Percentiles rank a stretch among this genome's conserved stretches.
These are phyloP conservation scores for Nigrograna mackinnonii DNA, from an alignment of 2,329 filamentous ascomycete species.

Conservation along the genomic window DNA sequence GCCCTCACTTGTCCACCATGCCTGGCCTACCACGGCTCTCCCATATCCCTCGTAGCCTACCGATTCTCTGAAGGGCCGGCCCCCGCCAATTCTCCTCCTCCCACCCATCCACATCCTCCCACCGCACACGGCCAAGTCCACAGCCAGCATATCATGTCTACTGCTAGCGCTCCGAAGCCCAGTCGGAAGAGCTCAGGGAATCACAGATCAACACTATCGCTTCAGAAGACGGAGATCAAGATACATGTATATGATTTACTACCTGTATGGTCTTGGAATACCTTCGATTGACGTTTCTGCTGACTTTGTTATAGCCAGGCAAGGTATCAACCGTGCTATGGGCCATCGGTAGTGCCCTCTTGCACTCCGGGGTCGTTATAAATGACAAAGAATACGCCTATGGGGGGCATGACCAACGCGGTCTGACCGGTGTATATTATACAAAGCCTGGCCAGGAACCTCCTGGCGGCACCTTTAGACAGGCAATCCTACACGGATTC, in stretches of 20 bases:
- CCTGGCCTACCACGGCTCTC: too few relatives aligned
- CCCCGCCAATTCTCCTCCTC: slow-evolving; percentile 5
- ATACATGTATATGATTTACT: slow-evolving; percentile 81
- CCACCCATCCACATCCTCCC: slow-evolving; percentile 1
- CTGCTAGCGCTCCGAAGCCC: slow-evolving; percentile 29
- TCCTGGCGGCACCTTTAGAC: slow-evolving; percentile 76
- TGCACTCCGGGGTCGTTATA: slow-evolving; percentile 84
- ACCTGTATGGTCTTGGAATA: slow-evolving; percentile 54
- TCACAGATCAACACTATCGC: slow-evolving; percentile 69
- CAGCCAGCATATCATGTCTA: slow-evolving; percentile 21
- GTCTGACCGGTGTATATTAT: slow-evolving; percentile 81
- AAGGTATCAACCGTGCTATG: slow-evolving; percentile 76
- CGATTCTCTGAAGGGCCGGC: slow-evolving; percentile 18
- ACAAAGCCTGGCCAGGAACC: slow-evolving; percentile 67
- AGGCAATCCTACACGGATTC: slow-evolving; percentile 78
- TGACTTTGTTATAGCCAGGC: slow-evolving; percentile 60
- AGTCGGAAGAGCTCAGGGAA: slow-evolving; percentile 48
- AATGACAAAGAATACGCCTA: slow-evolving; percentile 82
- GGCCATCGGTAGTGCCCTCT: slow-evolving; percentile 74
- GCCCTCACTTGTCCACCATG: too few relatives aligned
- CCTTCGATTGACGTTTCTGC: neutral
- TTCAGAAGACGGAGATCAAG: slow-evolving; percentile 72
- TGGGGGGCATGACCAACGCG: slow-evolving; percentile 74
- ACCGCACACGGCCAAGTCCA: neutral
- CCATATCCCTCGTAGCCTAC: too few relatives aligned